Evolutionary conservation across 805 yeast genomes (phyloP).

Genomic region (Starmera quercuum): DNA sequence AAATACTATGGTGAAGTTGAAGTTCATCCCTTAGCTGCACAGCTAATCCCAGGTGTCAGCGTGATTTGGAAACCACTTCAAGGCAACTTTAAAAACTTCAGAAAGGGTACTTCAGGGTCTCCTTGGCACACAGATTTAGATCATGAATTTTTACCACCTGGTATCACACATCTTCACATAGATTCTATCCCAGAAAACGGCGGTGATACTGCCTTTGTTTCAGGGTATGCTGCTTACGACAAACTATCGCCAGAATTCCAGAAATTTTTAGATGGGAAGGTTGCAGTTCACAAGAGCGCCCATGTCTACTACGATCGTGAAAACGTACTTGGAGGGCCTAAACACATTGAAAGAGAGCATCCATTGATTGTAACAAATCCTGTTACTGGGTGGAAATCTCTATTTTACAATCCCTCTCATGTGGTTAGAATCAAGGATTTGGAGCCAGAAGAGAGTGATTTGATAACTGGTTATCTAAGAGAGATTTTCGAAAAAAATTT

Average conservation of each 20-base stretch:
- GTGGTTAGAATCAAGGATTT: conserved; percentile 43
- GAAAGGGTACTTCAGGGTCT: conserved; percentile 15
- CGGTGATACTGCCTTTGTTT: conserved; percentile 49
- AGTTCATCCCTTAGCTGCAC: conserved; percentile 27
- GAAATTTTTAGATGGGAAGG: conserved; percentile 45
- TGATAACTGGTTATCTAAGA: conserved; percentile 36
- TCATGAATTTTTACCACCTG: conserved; percentile 49
- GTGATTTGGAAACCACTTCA: conserved; percentile 24
- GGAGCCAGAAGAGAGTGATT: conserved; percentile 37
- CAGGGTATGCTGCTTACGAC: conserved; percentile 51
- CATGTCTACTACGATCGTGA: conserved; percentile 31
- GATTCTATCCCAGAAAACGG: conserved; percentile 43
- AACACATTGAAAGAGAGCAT: conserved; percentile 42
- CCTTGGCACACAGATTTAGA: conserved; percentile 47
- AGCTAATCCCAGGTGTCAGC: conserved; percentile 29
- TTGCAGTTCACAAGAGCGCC: conserved; percentile 35
- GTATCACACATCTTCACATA: conserved; percentile 42
- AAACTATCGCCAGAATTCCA: conserved; percentile 45
- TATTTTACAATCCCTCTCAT: conserved; percentile 42
- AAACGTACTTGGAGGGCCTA: conserved; percentile 38
- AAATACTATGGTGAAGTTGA: conserved; percentile 38
- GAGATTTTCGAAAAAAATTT: conserved; percentile 39
- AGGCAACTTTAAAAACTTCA: conserved; percentile 1
- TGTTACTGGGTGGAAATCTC: conserved; percentile 53
- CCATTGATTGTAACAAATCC: conserved; percentile 56